phyloP scores from a whole-genome alignment of 345 rosid genomes.

The Eucalyptus viminalis region DNA sequence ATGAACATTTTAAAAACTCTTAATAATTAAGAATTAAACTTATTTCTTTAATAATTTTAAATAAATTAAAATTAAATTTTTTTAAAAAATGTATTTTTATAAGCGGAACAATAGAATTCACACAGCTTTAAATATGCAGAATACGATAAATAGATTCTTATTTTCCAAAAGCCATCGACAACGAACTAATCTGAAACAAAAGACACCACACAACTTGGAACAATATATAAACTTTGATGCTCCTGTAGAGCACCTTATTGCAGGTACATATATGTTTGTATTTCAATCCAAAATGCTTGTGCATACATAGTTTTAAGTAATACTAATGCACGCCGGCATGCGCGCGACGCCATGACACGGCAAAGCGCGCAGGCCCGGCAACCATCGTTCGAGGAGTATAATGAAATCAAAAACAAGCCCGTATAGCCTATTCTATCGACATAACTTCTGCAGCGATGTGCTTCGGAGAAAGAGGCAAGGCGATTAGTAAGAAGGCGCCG shows the following conservation, averaged over 20 bases:
- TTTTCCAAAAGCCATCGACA: not conserved
- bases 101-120: not conserved
- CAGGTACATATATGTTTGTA: not conserved
- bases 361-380: not conserved
- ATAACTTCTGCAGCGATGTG: not conserved
- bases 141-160: not conserved
- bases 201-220: not conserved
- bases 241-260: not conserved
- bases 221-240: not conserved
- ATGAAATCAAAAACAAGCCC: not conserved
- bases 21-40: no score
- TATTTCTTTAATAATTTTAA: no score
- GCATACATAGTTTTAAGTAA: not conserved
- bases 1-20: no score
- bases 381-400: not conserved
- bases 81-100: not conserved
- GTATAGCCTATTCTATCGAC: not conserved
- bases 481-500: constrained; percentile 2
- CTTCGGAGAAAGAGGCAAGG: not conserved
- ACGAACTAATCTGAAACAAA: not conserved
- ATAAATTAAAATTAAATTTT: no score
- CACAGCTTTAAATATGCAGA: not conserved
- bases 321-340: not conserved
- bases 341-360: not conserved
- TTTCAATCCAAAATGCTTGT: not conserved